Evolutionary conservation across 352 stramenopile species (phyloP).

Genomic region (Pythium sp.): DNA sequence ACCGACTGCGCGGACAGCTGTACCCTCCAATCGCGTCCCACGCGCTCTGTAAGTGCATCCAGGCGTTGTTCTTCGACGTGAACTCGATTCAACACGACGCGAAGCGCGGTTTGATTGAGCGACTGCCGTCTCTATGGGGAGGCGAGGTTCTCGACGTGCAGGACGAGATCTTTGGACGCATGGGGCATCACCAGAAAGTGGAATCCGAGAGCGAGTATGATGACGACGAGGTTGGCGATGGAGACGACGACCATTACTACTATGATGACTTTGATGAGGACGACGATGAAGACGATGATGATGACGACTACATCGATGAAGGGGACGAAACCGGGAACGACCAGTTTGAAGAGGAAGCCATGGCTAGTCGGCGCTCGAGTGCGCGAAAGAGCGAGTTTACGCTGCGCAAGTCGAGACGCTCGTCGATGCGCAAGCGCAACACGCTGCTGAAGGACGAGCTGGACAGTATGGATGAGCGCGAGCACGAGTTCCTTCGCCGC

Average conservation of each 20-base stretch:
- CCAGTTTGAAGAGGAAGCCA: slow-evolving; percentile 30
- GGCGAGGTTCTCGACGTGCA: slow-evolving; percentile 55
- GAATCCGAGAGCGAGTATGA: slow-evolving; percentile 52
- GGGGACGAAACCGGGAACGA: slow-evolving; percentile 18
- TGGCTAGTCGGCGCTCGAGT: not conserved
- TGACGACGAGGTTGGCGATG: slow-evolving; percentile 33
- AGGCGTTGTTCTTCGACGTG: slow-evolving; percentile 74
- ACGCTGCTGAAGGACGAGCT: slow-evolving; percentile 53
- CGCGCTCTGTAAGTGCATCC: slow-evolving; percentile 63
- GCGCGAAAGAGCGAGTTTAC: slow-evolving; percentile 13
- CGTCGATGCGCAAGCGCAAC: slow-evolving; percentile 12
- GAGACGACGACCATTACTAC: slow-evolving; percentile 26
- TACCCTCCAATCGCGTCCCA: slow-evolving; percentile 73
- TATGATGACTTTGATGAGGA: slow-evolving; percentile 25
- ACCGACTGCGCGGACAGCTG: slow-evolving; percentile 56
- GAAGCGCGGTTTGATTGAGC: slow-evolving; percentile 69
- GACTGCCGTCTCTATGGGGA: slow-evolving; percentile 72
- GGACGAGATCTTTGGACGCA: slow-evolving; percentile 55
- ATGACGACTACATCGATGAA: slow-evolving; percentile 31
- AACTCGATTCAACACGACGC: slow-evolving; percentile 82
- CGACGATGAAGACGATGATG: slow-evolving; percentile 35
- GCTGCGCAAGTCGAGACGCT: slow-evolving; percentile 18
- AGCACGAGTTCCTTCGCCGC: slow-evolving; percentile 60
- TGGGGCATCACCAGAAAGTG: slow-evolving; percentile 28
- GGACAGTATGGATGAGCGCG: slow-evolving; percentile 59